phyloP scores from a whole-genome alignment of 2,329 filamentous ascomycete genomes.

The Aureobasidium sp. region DNA sequence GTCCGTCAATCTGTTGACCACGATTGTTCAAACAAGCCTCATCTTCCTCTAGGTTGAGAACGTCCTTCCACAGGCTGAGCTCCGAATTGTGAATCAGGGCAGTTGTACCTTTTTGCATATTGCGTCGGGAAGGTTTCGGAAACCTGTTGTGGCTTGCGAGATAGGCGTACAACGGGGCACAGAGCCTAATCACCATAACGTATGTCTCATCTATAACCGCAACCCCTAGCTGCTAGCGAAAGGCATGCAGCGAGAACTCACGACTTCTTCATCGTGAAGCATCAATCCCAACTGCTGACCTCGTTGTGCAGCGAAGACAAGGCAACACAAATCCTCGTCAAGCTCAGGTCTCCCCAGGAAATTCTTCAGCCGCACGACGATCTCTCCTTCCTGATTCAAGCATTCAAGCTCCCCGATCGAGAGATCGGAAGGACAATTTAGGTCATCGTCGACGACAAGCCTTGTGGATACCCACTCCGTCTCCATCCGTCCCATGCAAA shows the following conservation, averaged over 20 bases:
- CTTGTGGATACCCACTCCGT: not conserved
- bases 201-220: not conserved
- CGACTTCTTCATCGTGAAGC: not conserved
- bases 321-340: not conserved
- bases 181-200: not conserved
- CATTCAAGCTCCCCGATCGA: not conserved
- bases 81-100: not conserved
- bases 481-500: not conserved
- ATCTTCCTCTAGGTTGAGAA: not conserved
- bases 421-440: not conserved
- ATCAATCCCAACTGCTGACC: not conserved
- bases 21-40: not conserved
- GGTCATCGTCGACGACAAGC: not conserved
- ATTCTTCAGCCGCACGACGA: slow-evolving; percentile 3
- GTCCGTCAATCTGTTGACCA: not conserved
- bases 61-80: not conserved
- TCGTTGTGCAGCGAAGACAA: not conserved
- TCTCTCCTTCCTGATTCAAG: slow-evolving; percentile 3
- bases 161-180: not conserved
- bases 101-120: not conserved
- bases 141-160: not conserved
- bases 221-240: not conserved
- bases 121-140: not conserved
- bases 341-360: not conserved
- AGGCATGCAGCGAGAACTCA: not conserved